Conservation (phyloP, 2,329 filamentous ascomycete species). For the Chaetomium sp. region DNA sequence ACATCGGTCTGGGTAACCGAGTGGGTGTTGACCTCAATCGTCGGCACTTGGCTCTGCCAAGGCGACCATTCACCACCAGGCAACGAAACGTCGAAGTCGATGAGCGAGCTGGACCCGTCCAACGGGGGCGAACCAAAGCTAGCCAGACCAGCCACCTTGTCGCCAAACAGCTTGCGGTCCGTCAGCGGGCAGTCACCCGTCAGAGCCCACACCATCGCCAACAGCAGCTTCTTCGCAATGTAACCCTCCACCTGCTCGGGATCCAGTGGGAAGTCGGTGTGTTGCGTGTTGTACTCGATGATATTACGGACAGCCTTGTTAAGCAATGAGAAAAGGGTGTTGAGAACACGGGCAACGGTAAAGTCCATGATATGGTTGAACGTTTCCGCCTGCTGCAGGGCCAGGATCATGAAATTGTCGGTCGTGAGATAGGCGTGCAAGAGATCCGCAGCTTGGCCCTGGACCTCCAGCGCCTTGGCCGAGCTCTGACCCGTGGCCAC, state of each 20-base stretch:
- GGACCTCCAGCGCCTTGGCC: slow-evolving; percentile 70
- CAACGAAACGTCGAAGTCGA: slow-evolving; percentile 88
- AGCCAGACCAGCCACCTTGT: slow-evolving; percentile 73
- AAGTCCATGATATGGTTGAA: slow-evolving; percentile 99
- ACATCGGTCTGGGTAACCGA: slow-evolving; percentile 97
- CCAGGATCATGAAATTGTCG: slow-evolving; percentile 74
- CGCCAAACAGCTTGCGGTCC: slow-evolving; percentile 85
- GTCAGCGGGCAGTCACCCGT: slow-evolving; percentile 87
- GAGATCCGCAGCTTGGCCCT: slow-evolving; percentile 72
- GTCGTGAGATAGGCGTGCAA: slow-evolving; percentile 68
- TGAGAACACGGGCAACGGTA: slow-evolving; percentile 81
- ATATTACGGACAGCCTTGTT: slow-evolving; percentile 91
- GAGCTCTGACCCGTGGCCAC: slow-evolving; percentile 69
- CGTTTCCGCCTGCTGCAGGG: slow-evolving; percentile 65
- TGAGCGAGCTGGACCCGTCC: slow-evolving; percentile 74
- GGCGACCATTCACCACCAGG: slow-evolving; percentile 83
- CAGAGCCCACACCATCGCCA: slow-evolving; percentile 91
- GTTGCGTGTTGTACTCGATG: slow-evolving; percentile 92
- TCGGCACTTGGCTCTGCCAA: slow-evolving; percentile 93
- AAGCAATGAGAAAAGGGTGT: slow-evolving; percentile 87
- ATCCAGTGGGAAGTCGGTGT: slow-evolving; percentile 88
- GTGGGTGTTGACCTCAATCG: slow-evolving; percentile 95
- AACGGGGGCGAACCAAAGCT: slow-evolving; percentile 80
- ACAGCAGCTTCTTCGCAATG: slow-evolving; percentile 85
- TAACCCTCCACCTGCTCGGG: slow-evolving; percentile 84